Percentiles rank a stretch among this genome's conserved stretches.
Conservation (phyloP, 768 basidiomycete genomes). For the Pulveroboletus sp. region DNA sequence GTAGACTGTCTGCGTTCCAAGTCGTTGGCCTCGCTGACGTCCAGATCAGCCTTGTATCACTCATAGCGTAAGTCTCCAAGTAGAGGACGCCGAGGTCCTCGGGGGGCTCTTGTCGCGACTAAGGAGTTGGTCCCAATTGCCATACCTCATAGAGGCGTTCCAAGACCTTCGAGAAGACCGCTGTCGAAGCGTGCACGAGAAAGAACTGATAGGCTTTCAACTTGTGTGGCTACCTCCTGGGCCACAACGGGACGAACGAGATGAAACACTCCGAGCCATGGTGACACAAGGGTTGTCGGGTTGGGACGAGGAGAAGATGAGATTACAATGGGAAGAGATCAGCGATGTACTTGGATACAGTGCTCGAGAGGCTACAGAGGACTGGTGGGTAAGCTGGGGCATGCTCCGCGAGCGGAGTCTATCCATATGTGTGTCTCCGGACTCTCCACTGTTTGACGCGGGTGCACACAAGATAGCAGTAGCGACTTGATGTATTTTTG, state of each 20-base stretch:
- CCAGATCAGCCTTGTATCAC: conserved; percentile 44
- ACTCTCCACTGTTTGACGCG: not conserved
- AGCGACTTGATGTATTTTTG: not conserved
- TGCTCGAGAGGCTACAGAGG: conserved; percentile 50
- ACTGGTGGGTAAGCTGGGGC: conserved; percentile 61
- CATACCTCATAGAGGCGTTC: conserved; percentile 47
- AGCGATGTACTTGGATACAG: conserved; percentile 45
- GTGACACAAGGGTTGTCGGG: conserved; percentile 16
- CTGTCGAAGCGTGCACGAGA: conserved; percentile 37
- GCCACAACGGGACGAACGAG: conserved; percentile 39
- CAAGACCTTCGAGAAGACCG: conserved; percentile 52
- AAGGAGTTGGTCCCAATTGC: conserved; percentile 40
- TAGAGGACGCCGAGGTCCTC: conserved; percentile 30
- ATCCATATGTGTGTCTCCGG: not conserved
- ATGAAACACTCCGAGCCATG: conserved; percentile 31
- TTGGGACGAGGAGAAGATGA: conserved; percentile 46
- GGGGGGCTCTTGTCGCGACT: conserved; percentile 38
- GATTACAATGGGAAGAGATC: conserved; percentile 48
- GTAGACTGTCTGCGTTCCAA: conserved; percentile 28
- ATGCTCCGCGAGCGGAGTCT: conserved; percentile 36
- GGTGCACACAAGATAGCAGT: not conserved
- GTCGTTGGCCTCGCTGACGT: not conserved
- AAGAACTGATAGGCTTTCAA: conserved; percentile 39
- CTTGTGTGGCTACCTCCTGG: conserved; percentile 42
- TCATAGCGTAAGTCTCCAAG: conserved; percentile 25